Conservation (phyloP, 805 yeast genomes). For the Hanseniaspora mollemarum region DNA sequence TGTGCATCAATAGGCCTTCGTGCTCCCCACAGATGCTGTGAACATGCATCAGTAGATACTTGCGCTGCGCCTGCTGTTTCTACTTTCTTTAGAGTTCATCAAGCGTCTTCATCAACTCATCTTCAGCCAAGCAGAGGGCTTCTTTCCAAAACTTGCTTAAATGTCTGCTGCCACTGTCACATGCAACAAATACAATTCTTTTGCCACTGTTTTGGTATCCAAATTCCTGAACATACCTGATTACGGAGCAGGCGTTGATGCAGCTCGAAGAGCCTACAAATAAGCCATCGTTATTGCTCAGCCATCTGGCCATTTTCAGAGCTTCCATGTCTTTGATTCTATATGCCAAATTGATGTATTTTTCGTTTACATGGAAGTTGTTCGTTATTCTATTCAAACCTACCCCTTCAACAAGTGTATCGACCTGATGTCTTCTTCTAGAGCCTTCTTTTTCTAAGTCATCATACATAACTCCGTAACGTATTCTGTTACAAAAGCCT, state of each 20-base stretch:
- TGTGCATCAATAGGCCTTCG: too few species aligned
- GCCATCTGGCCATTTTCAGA: constrained; percentile 70
- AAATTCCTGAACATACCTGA: constrained; percentile 39
- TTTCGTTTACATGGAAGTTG: constrained; percentile 65
- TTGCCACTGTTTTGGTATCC: constrained; percentile 44
- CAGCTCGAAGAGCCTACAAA: constrained; percentile 93
- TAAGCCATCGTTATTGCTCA: constrained; percentile 74
- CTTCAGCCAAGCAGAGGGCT: constrained; percentile 35
- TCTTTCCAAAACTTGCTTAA: constrained; percentile 83
- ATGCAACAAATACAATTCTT: constrained; percentile 69
- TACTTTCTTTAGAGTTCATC: not conserved
- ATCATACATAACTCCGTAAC: constrained; percentile 90
- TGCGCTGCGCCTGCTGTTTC: too few species aligned
- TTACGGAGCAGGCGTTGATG: constrained; percentile 83
- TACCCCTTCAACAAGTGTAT: constrained; percentile 85
- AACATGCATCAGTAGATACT: too few species aligned
- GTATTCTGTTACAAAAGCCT: constrained; percentile 75
- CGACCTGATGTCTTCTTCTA: constrained; percentile 90
- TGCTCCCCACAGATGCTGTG: too few species aligned
- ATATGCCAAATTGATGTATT: constrained; percentile 61
- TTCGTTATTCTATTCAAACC: constrained; percentile 80
- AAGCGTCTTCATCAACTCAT: constrained; percentile 30
- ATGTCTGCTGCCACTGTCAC: constrained; percentile 88
- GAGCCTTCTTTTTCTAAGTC: constrained; percentile 82
- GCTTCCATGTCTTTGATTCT: constrained; percentile 75